Evolutionary conservation across 129 eudicot genomes (phyloP).

Genomic region (Mikania micrantha): DNA sequence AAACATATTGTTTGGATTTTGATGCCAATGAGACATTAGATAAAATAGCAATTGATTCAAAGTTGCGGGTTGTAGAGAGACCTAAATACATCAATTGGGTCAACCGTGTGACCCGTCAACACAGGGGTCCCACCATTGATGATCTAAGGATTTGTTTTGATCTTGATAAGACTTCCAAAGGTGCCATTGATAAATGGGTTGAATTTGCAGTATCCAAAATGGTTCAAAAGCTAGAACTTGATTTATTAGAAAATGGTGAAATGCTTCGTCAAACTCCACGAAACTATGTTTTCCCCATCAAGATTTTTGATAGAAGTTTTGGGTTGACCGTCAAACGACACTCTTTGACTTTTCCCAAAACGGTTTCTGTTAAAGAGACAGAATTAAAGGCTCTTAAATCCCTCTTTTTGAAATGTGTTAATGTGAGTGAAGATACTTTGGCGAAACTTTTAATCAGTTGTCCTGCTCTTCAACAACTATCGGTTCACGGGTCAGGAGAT

Average conservation of each 20-base stretch:
- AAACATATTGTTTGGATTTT: slow-evolving; percentile 35
- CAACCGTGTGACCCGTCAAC: slow-evolving; percentile 39
- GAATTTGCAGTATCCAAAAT: slow-evolving; percentile 43
- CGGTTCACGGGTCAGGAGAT: slow-evolving; percentile 39
- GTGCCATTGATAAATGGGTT: slow-evolving; percentile 48
- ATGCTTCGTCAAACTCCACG: slow-evolving; percentile 31
- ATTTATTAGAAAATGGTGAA: slow-evolving; percentile 50
- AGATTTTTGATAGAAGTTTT: slow-evolving; percentile 26
- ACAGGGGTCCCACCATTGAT: slow-evolving; percentile 32
- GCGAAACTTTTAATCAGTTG: slow-evolving; percentile 28
- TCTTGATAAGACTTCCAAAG: slow-evolving; percentile 33
- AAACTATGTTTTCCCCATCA: slow-evolving; percentile 35
- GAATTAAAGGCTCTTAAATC: slow-evolving; percentile 32
- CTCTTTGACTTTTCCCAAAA: background rate
- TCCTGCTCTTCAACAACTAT: slow-evolving; percentile 30
- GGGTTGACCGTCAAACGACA: slow-evolving; percentile 10
- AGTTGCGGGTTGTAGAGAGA: slow-evolving; percentile 24
- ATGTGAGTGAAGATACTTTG: slow-evolving; percentile 43
- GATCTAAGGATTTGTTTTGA: slow-evolving; percentile 40
- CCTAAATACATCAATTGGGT: slow-evolving; percentile 53
- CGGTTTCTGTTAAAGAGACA: slow-evolving; percentile 11
- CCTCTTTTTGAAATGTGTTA: slow-evolving; percentile 44
- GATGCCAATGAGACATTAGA: slow-evolving; percentile 37
- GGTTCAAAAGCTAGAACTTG: slow-evolving; percentile 47
- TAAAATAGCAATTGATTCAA: slow-evolving; percentile 31